Conservation (phyloP, 2,329 filamentous ascomycete species). For the Lasiodiplodia citricola region DNA sequence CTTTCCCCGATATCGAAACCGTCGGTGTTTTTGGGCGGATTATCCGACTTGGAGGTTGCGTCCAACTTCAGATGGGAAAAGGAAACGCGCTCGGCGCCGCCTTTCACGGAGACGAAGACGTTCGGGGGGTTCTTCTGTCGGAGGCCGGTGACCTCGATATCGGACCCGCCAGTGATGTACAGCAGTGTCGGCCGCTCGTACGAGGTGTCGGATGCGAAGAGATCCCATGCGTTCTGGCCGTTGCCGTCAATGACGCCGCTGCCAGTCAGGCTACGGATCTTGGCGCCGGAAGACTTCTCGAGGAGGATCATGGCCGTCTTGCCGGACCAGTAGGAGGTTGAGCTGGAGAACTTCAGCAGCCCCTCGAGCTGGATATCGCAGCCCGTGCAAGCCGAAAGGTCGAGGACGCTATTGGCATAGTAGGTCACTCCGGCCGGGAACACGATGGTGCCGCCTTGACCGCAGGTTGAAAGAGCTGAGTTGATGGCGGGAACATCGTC, state of each 20-base stretch:
- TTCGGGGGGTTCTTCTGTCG: slow-evolving; percentile 52
- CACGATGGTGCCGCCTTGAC: slow-evolving; percentile 52
- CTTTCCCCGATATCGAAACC: slow-evolving; percentile 51
- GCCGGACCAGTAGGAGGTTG: slow-evolving; percentile 51
- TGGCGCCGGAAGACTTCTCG: slow-evolving; percentile 44
- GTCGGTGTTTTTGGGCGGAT: slow-evolving; percentile 50
- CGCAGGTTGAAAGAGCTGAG: slow-evolving; percentile 49
- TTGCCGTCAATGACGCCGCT: slow-evolving; percentile 55
- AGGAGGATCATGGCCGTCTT: slow-evolving; percentile 49
- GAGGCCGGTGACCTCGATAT: slow-evolving; percentile 47
- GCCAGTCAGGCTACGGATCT: slow-evolving; percentile 48
- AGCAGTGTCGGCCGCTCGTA: slow-evolving; percentile 51
- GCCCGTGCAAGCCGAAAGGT: slow-evolving; percentile 48
- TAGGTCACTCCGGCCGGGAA: slow-evolving; percentile 51
- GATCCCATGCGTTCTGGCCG: slow-evolving; percentile 51
- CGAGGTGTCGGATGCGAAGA: slow-evolving; percentile 46
- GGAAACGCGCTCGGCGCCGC: slow-evolving; percentile 41
- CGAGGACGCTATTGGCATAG: slow-evolving; percentile 50
- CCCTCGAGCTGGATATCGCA: slow-evolving; percentile 57
- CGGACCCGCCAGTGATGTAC: slow-evolving; percentile 46
- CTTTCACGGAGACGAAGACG: slow-evolving; percentile 51
- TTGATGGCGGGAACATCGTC: slow-evolving; percentile 54
- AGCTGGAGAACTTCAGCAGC: slow-evolving; percentile 45
- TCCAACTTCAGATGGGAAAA: slow-evolving; percentile 47
- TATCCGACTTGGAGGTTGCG: slow-evolving; percentile 47